phyloP scores from a whole-genome alignment of 331 rosid species.

The Quercus lobata region DNA sequence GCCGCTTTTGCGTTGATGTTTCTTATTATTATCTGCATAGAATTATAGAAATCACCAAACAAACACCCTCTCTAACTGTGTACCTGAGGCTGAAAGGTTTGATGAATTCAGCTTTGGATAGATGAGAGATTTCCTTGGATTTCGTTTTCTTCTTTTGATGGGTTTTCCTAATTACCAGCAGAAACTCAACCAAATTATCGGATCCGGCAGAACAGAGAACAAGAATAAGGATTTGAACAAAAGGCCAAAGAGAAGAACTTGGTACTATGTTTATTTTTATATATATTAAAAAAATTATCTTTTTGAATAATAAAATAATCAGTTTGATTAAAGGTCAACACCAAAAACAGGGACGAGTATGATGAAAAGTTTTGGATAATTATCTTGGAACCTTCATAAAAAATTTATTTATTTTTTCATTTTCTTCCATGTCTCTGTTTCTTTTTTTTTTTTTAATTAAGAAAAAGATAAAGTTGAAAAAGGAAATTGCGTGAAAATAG shows the following conservation, averaged over 20 bases:
- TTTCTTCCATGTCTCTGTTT: background rate
- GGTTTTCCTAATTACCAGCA: slow-evolving; percentile 29
- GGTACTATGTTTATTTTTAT: background rate
- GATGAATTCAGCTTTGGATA: background rate
- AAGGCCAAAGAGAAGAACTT: background rate
- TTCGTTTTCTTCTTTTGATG: slow-evolving; percentile 29
- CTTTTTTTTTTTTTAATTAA: too few species aligned
- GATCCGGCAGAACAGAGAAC: slow-evolving; percentile 15
- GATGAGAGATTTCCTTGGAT: slow-evolving; percentile 23
- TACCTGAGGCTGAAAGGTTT: background rate
- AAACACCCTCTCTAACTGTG: background rate
- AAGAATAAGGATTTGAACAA: background rate
- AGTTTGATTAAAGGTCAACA: background rate
- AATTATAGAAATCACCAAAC: background rate
- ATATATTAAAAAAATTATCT: too few species aligned
- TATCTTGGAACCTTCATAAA: background rate
- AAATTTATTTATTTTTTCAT: background rate
- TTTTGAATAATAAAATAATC: background rate
- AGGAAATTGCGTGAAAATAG: slow-evolving; percentile 24
- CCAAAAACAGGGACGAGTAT: background rate
- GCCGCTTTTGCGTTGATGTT: too few species aligned
- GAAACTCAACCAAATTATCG: slow-evolving; percentile 19
- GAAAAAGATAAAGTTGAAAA: background rate
- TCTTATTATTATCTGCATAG: background rate
- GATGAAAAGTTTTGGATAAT: background rate